A percentile compares a stretch with the other conserved stretches of the same genome.
phyloP scores from a whole-genome alignment of 2,329 filamentous ascomycete genomes.

The Aspergillus candidus region DNA sequence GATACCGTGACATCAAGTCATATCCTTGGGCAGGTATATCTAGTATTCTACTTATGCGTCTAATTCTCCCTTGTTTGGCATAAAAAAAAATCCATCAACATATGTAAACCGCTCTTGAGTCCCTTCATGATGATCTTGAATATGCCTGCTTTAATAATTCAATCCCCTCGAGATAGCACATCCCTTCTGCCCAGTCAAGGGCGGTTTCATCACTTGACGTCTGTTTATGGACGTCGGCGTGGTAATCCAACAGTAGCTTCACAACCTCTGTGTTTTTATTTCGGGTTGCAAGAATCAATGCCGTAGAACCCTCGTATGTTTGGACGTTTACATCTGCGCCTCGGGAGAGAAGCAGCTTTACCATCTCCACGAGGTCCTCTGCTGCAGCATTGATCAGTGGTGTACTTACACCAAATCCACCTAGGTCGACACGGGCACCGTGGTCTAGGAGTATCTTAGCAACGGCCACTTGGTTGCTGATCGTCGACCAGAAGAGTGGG shows the following conservation, averaged over 20 bases:
- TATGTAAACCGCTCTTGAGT: too few species aligned
- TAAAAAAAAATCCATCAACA: too few species aligned
- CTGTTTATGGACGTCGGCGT: background rate
- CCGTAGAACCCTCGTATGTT: slow-evolving; percentile 5
- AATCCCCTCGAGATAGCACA: background rate
- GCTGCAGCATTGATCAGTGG: too few species aligned
- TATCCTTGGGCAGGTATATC: too few species aligned
- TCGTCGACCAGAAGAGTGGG: slow-evolving; percentile 3
- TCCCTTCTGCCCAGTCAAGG: slow-evolving; percentile 7
- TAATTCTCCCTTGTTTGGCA: too few species aligned
- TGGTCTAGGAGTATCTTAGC: slow-evolving; percentile 3
- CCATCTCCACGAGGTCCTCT: too few species aligned
- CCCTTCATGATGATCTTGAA: too few species aligned
- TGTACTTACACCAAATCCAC: too few species aligned
- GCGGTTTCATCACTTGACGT: background rate
- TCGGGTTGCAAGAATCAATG: slow-evolving; percentile 6
- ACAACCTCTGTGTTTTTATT: background rate
- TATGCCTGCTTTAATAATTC: slow-evolving; percentile 5
- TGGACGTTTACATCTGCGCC: slow-evolving; percentile 4
- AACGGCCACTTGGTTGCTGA: background rate
- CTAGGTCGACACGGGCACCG: slow-evolving; percentile 1
- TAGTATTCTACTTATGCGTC: too few species aligned
- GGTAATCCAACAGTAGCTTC: slow-evolving; percentile 5
- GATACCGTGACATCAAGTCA: too few species aligned
- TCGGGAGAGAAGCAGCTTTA: background rate